A percentile compares a stretch with the other conserved stretches of the same genome.
These are phyloP conservation scores for Lizonia empirigonia DNA, from an alignment of 2,329 filamentous ascomycete genomes.

Conservation along the genomic window DNA sequence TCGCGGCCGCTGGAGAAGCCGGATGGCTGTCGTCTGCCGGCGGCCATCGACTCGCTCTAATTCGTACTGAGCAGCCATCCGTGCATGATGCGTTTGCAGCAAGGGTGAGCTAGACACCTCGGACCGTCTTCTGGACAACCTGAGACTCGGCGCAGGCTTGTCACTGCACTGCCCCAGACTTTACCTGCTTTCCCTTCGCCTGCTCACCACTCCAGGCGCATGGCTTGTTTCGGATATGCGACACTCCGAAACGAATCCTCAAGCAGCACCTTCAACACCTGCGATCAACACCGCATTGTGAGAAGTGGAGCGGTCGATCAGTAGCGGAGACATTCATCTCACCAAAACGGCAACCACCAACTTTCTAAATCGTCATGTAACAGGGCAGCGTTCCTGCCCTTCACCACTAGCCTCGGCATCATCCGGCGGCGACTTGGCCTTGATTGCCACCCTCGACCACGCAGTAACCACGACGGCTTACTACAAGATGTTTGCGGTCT, in stretches of 20 bases:
- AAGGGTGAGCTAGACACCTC: conserved; percentile 12
- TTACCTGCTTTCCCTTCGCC: not conserved
- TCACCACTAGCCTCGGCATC: no score
- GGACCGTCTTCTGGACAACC: not conserved
- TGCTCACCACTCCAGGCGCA: not conserved
- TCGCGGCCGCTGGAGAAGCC: conserved; percentile 15
- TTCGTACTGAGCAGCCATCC: no score
- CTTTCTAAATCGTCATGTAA: no score
- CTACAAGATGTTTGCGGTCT: no score
- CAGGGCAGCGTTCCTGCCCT: no score
- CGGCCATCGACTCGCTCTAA: conserved; percentile 1
- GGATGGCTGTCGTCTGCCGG: not conserved
- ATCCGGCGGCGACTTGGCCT: no score
- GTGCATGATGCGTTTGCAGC: conserved; percentile 15
- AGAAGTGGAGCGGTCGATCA: conserved; percentile 1
- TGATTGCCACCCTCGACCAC: no score
- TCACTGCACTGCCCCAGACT: conserved; percentile 9
- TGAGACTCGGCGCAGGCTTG: conserved; percentile 10
- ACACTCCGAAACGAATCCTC: not conserved
- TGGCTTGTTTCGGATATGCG: conserved; percentile 3
- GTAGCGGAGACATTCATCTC: not conserved
- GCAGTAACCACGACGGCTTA: no score
- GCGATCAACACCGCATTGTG: not conserved
- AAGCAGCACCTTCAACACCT: not conserved
- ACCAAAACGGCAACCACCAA: no score